Base-by-base conservation (phyloP, 495 filamentous ascomycete genomes). In the Aspergillus affinis region DNA sequence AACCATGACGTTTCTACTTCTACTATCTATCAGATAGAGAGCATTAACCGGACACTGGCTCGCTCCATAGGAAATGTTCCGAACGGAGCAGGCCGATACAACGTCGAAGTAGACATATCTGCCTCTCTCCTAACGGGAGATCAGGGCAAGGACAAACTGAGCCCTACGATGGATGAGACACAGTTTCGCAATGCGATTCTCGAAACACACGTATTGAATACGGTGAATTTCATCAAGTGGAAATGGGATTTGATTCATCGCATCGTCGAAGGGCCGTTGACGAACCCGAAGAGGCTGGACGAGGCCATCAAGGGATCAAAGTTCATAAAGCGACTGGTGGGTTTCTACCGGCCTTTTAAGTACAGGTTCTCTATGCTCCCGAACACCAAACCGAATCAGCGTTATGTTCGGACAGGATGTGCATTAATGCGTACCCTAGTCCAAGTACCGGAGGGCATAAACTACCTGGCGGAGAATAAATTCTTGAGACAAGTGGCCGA, bases 291-390 rank as follows among this genome's bases (percentile, higher is more conserved):
- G 70, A 83, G 94, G 47, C 82, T 98, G 10, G 91, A 96, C 64
- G 95, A 98, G 70, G 93, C 93, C 3, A 91, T 97, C 68, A 95
- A 93, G 70, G 90, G 86, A 21, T 93, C 91, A 7, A 98, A 97
- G 65, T 98, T 98, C 69, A 86, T 96, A 64, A 97, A 98, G 73
- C 83, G 95, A 2, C 83, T 98, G 51, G 84, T 97, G 69, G 93
- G 90, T 51, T 98, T 98, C 64, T 96, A 96, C 69, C 84, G 93
- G 18, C 94, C 94, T 6, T 98, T 98, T 79, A 98, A 98, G 70
- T 93, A 91, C 70, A 88, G 92, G 54, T 98, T 97, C 64, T 89
- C 90, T 2, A 88, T 93, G 64, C 80, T 90, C 49, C 83, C 88
- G 63, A 96, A 91, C 71, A 93, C 91, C 10, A 91, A 95, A 64